Conservation (phyloP, 495 filamentous ascomycete species). For the Penicillium waksmanii region DNA sequence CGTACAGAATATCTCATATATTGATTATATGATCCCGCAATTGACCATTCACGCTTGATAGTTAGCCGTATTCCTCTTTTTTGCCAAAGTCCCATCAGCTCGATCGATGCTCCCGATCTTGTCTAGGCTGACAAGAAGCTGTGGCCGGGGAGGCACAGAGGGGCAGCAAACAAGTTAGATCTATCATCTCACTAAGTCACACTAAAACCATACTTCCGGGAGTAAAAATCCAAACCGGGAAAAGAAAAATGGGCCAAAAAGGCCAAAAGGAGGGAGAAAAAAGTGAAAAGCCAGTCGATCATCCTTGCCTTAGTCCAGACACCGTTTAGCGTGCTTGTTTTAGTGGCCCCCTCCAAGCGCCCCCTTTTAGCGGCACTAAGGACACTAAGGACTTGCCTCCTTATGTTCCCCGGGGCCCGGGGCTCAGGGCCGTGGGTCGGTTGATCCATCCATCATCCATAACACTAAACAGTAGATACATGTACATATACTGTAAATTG, state of each 20-base stretch:
- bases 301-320: constrained; percentile 40
- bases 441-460: constrained; percentile 30
- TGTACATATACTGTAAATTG: constrained; percentile 15
- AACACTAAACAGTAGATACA: constrained; percentile 18
- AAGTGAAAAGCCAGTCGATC: constrained; percentile 32
- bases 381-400: constrained; percentile 30
- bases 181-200: constrained; percentile 50
- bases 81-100: not conserved
- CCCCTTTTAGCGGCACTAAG: constrained; percentile 20
- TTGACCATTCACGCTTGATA: no score
- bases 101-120: constrained; percentile 4
- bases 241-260: constrained; percentile 10
- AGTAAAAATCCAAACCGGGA: constrained; percentile 6
- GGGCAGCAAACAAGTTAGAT: constrained; percentile 39
- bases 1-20: no score
- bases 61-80: not conserved
- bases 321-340: constrained; percentile 35
- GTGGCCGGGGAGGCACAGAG: constrained; percentile 25
- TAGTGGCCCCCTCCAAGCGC: constrained; percentile 18
- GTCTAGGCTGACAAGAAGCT: constrained; percentile 8
- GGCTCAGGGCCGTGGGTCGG: constrained; percentile 38
- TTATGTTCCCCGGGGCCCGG: constrained; percentile 48
- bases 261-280: constrained; percentile 16
- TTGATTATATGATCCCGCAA: no score
- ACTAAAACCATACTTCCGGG: constrained; percentile 48